phyloP scores from a whole-genome alignment of 306 rosid genomes.

The Vicia sativa region DNA sequence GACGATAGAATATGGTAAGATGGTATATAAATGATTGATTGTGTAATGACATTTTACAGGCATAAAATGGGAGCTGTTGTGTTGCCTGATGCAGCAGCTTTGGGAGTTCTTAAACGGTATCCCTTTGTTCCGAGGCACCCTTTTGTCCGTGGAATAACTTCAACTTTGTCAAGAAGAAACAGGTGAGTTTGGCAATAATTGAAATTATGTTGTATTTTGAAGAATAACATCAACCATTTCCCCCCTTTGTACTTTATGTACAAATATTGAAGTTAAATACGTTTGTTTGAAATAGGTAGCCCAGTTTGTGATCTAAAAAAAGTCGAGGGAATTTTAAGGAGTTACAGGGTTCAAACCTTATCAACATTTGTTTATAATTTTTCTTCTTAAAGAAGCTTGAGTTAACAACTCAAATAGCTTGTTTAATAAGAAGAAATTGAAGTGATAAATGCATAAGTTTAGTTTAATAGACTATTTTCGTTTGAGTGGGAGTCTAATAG shows the following conservation, averaged over 20 bases:
- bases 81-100: constrained; percentile 52
- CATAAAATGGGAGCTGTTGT: constrained; percentile 55
- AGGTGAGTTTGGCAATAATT: constrained; percentile 15
- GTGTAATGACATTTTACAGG: constrained; percentile 43
- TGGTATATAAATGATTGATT: constrained; percentile 8
- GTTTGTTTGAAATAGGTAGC: not conserved
- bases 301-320: not conserved
- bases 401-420: not conserved
- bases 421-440: not conserved
- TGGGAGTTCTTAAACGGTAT: constrained; percentile 45
- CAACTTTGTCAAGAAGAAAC: constrained; percentile 41
- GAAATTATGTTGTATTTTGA: constrained; percentile 21
- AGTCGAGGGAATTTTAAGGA: too few species aligned
- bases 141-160: constrained; percentile 39
- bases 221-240: not conserved
- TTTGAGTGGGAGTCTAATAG: not conserved
- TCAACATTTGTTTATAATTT: not conserved
- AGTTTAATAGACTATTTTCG: not conserved
- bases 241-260: not conserved
- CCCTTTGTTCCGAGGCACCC: constrained; percentile 38
- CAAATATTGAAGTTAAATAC: constrained; percentile 11
- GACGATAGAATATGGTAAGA: not conserved
- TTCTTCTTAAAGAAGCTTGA: too few species aligned
- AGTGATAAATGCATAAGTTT: not conserved
- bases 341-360: too few species aligned